Evolutionary conservation across 2,329 filamentous ascomycete genomes (phyloP).

Genomic region (Fusarium liriodendri): DNA sequence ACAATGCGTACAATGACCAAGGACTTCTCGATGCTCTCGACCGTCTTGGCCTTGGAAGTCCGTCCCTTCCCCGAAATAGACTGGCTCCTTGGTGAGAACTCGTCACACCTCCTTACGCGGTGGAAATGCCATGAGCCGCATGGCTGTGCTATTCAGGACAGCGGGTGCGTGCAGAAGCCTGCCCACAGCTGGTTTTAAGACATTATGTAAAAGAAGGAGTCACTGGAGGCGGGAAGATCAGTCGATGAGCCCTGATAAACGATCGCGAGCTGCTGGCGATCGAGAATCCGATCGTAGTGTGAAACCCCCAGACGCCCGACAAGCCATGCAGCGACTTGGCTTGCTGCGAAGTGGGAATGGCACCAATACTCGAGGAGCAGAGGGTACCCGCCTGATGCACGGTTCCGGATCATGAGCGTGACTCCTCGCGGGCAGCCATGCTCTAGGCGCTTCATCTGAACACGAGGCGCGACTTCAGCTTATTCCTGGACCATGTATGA

Average conservation of each 20-base stretch:
- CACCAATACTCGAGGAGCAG: not conserved
- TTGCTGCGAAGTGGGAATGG: not conserved
- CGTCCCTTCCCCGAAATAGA: not conserved
- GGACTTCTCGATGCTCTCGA: constrained; percentile 1
- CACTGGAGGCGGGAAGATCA: not conserved
- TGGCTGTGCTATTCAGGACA: constrained; percentile 25
- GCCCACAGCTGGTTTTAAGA: constrained; percentile 5
- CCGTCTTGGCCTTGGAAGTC: constrained; percentile 6
- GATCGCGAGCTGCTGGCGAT: not conserved
- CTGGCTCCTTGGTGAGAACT: not conserved
- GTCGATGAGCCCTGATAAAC: constrained; percentile 16
- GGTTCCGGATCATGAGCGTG: constrained; percentile 17
- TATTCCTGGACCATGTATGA: constrained; percentile 14
- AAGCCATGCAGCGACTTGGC: constrained; percentile 1
- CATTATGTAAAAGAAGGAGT: not conserved
- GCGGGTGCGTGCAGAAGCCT: constrained; percentile 22
- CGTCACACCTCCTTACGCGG: constrained; percentile 4
- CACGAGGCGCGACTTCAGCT: constrained; percentile 32
- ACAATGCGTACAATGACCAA: not conserved
- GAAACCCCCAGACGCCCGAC: not conserved
- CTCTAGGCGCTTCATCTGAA: constrained; percentile 26
- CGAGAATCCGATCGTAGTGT: not conserved
- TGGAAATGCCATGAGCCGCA: constrained; percentile 12
- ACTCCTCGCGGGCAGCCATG: constrained; percentile 18
- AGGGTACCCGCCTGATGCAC: constrained; percentile 17